Evolutionary conservation across 257 asterid genomes (phyloP).

Genomic region (Knoxia roxburghii): DNA sequence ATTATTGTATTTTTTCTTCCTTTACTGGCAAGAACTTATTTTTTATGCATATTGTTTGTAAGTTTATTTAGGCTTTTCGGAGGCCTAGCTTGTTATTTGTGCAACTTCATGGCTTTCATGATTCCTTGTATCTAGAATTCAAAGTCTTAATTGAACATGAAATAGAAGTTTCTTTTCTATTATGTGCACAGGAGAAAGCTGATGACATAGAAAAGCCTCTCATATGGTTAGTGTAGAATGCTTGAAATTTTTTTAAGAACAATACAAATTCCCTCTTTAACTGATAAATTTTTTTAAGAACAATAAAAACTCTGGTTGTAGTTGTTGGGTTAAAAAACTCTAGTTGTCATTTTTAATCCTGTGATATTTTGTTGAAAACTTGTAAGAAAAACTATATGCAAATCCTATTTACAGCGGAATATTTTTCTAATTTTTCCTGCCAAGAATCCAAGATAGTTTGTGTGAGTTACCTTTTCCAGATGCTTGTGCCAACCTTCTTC

Average conservation of each 20-base stretch:
- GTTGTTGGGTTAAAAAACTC: too few species aligned
- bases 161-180: not conserved
- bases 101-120: not conserved
- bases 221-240: conserved; percentile 22
- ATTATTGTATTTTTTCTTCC: not conserved
- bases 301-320: too few species aligned
- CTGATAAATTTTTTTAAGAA: not conserved
- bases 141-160: not conserved
- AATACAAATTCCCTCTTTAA: not conserved
- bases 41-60: not conserved
- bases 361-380: too few species aligned
- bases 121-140: not conserved
- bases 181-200: conserved; percentile 20
- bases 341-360: too few species aligned
- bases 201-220: not conserved
- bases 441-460: too few species aligned
- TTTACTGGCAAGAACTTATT: not conserved
- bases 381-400: too few species aligned
- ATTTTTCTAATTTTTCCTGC: too few species aligned
- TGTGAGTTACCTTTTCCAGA: too few species aligned
- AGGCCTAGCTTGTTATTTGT: not conserved
- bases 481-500: too few species aligned
- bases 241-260: not conserved
- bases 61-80: too few species aligned
- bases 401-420: too few species aligned